These are phyloP conservation scores for Amniculicola lignicola DNA, from an alignment of 495 filamentous ascomycete genomes.

Conservation along the genomic window DNA sequence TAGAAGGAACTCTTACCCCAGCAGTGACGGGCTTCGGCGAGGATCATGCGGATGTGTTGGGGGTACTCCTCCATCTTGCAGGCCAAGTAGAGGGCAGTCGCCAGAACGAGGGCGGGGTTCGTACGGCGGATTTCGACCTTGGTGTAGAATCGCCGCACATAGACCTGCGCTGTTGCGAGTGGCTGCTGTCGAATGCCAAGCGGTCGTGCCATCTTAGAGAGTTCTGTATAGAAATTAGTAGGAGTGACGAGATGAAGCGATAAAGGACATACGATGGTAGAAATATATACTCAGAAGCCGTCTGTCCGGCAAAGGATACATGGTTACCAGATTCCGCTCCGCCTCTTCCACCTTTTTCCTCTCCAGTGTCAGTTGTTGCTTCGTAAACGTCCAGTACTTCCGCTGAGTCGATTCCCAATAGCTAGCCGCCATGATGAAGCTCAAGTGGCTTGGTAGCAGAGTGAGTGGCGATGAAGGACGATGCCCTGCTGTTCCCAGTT, in stretches of 20 bases:
- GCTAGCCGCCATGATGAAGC: conserved; percentile 84
- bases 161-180: conserved; percentile 91
- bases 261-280: conserved; percentile 66
- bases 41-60: conserved; percentile 87
- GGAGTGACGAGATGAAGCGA: neutral
- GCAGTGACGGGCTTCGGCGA: conserved; percentile 76
- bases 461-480: too few relatives aligned
- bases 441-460: too few relatives aligned
- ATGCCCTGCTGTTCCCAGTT: too few relatives aligned
- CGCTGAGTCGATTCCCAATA: conserved; percentile 95
- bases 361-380: conserved; percentile 68
- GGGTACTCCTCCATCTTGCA: conserved; percentile 99
- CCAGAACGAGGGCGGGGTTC: conserved; percentile 87
- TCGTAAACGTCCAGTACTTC: conserved; percentile 84
- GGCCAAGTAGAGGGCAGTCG: conserved; percentile 89
- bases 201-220: conserved; percentile 76
- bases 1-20: conserved; percentile 75
- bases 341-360: conserved; percentile 70
- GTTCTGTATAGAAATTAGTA: conserved; percentile 52
- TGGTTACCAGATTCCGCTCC: conserved; percentile 65
- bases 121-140: conserved; percentile 88
- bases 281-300: conserved; percentile 88
- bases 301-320: conserved; percentile 76
- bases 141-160: conserved; percentile 88
- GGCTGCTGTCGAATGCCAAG: conserved; percentile 80